phyloP scores from a whole-genome alignment of 345 rosid genomes.

The Camelina laxa region DNA sequence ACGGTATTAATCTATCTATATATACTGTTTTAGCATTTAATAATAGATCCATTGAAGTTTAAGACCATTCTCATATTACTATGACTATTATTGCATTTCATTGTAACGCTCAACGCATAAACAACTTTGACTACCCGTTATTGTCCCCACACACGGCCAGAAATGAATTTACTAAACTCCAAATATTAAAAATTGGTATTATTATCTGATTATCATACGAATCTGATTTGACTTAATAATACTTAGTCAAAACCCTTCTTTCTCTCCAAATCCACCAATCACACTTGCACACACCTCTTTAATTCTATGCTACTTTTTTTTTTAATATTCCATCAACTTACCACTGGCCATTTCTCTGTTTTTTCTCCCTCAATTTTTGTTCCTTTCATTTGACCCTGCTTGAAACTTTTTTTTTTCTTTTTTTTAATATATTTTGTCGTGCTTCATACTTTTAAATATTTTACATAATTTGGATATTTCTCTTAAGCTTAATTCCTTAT shows the following conservation, averaged over 20 bases:
- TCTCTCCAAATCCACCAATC: constrained; percentile 33
- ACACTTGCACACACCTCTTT: constrained; percentile 22
- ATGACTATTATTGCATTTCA: neutral
- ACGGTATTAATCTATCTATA: neutral
- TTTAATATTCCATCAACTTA: constrained; percentile 10
- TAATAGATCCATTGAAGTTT: neutral
- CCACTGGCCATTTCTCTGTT: constrained; percentile 16
- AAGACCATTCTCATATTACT: constrained; percentile 4
- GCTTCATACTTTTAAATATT: neutral
- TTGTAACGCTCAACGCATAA: constrained; percentile 31
- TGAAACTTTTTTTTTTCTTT: constrained; percentile 11
- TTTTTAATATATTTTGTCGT: constrained; percentile 14
- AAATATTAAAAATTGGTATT: constrained; percentile 18
- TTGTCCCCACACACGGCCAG: constrained; percentile 8
- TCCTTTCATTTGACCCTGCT: constrained; percentile 31
- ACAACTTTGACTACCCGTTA: constrained; percentile 27
- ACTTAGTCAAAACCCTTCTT: constrained; percentile 22
- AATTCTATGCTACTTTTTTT: neutral
- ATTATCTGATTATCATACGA: constrained; percentile 30
- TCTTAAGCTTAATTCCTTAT: constrained; percentile 35
- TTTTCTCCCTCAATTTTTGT: constrained; percentile 25
- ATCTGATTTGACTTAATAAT: constrained; percentile 43
- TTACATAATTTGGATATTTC: constrained; percentile 13
- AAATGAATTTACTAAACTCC: constrained; percentile 14
- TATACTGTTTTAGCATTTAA: neutral